These are phyloP conservation scores for Cladosporium sp. DNA, from an alignment of 2,329 filamentous ascomycete species.

Conservation along the genomic window DNA sequence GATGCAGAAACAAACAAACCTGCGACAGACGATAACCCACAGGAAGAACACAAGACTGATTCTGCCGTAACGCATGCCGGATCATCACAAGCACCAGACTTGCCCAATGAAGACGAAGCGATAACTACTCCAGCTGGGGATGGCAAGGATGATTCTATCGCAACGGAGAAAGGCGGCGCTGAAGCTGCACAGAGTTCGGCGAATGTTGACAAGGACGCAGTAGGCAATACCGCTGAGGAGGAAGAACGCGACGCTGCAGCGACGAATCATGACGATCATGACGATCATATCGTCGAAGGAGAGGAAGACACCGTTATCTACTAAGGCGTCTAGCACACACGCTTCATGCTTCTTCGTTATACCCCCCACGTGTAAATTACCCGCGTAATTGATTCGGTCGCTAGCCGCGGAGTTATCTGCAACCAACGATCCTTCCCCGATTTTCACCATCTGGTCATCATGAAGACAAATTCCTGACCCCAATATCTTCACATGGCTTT, in stretches of 20 bases:
- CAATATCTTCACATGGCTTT: neutral
- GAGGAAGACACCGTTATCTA: conserved; percentile 93
- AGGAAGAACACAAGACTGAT: neutral
- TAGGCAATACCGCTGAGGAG: conserved; percentile 11
- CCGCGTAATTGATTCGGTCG: neutral
- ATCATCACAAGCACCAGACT: neutral
- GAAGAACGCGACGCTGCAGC: conserved; percentile 4
- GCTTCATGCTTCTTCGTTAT: neutral
- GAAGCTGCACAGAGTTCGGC: conserved; percentile 29
- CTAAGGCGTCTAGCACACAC: conserved; percentile 49
- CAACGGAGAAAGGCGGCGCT: conserved; percentile 27
- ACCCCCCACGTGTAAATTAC: neutral
- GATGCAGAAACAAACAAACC: neutral
- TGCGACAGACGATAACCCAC: neutral
- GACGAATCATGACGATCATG: conserved; percentile 40
- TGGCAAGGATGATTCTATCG: neutral
- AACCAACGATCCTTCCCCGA: neutral
- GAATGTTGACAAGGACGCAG: conserved; percentile 11
- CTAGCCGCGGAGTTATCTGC: conserved; percentile 4
- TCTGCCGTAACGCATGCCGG: neutral
- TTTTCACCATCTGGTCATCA: neutral
- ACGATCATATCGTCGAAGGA: conserved; percentile 77
- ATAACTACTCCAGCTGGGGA: neutral
- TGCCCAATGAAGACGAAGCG: neutral
- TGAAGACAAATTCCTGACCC: neutral